phyloP scores from a whole-genome alignment of 306 rosid genomes.

The Vachellia collinsii region DNA sequence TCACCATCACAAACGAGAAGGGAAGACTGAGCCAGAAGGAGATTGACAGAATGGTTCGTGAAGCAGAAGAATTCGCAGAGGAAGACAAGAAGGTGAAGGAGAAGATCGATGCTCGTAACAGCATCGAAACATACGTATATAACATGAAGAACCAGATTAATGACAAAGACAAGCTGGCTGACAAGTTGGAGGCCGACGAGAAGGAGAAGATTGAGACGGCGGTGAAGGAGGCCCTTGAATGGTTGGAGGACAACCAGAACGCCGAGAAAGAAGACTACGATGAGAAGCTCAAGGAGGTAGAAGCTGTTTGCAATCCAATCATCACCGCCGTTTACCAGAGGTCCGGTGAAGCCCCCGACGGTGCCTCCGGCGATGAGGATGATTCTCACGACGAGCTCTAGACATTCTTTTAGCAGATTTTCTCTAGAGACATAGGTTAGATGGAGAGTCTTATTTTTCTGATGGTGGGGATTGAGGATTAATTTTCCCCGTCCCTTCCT shows the following conservation, averaged over 20 bases:
- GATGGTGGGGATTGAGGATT: slow-evolving; percentile 36
- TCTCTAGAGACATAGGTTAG: slow-evolving; percentile 43
- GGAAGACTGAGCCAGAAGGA: slow-evolving; percentile 96
- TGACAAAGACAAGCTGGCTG: slow-evolving; percentile 96
- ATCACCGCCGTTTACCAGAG: slow-evolving; percentile 85
- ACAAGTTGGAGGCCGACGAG: slow-evolving; percentile 88
- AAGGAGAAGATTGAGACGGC: slow-evolving; percentile 94
- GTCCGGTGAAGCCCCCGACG: slow-evolving; percentile 85
- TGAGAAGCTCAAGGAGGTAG: slow-evolving; percentile 91
- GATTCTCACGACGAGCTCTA: slow-evolving; percentile 91
- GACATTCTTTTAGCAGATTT: slow-evolving; percentile 26
- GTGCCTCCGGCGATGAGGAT: slow-evolving; percentile 66
- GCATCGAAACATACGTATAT: slow-evolving; percentile 82
- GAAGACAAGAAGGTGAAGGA: slow-evolving; percentile 98
- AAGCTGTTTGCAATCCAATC: slow-evolving; percentile 91
- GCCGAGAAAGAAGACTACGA: slow-evolving; percentile 92
- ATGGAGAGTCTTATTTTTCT: slow-evolving; percentile 39
- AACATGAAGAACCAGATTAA: slow-evolving; percentile 93
- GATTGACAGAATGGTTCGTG: slow-evolving; percentile 92
- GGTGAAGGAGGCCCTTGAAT: slow-evolving; percentile 89
- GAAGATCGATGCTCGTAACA: slow-evolving; percentile 85
- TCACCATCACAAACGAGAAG: slow-evolving; percentile 95
- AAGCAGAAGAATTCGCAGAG: slow-evolving; percentile 94
- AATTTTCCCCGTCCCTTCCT: slow-evolving; percentile 41
- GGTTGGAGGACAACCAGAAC: slow-evolving; percentile 93